Percentiles rank a stretch among this genome's conserved stretches.
These are phyloP conservation scores for Platismatia glauca DNA, from an alignment of 495 filamentous ascomycete genomes.

Conservation along the genomic window DNA sequence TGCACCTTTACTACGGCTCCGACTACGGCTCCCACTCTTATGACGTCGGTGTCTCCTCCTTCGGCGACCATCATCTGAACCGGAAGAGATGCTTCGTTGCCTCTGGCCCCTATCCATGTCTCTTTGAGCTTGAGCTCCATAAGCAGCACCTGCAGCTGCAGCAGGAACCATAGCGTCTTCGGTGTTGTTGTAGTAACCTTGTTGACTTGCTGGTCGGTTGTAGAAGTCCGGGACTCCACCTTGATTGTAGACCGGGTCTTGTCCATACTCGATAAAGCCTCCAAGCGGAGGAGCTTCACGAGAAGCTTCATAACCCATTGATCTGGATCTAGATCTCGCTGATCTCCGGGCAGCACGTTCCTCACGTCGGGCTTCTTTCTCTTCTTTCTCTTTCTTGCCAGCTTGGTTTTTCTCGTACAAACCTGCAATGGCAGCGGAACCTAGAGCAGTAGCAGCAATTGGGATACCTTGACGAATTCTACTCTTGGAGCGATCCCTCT, in stretches of 20 bases:
- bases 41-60: slow-evolving; percentile 34
- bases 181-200: slow-evolving; percentile 31
- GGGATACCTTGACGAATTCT: slow-evolving; percentile 51
- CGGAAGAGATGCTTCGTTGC: slow-evolving; percentile 35
- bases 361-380: slow-evolving; percentile 36
- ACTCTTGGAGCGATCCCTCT: slow-evolving; percentile 47
- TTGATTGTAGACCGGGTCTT: slow-evolving; percentile 46
- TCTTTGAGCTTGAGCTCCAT: slow-evolving; percentile 19
- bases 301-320: slow-evolving; percentile 47
- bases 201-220: slow-evolving; percentile 36
- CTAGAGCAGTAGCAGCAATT: slow-evolving; percentile 67
- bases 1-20: slow-evolving; percentile 55
- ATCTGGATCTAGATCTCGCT: slow-evolving; percentile 47
- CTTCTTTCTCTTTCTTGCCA: slow-evolving; percentile 54
- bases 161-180: slow-evolving; percentile 32
- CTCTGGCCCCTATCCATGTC: slow-evolving; percentile 26
- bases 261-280: slow-evolving; percentile 73
- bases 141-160: slow-evolving; percentile 32
- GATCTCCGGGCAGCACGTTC: slow-evolving; percentile 14
- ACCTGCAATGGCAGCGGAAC: slow-evolving; percentile 69
- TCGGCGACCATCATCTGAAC: slow-evolving; percentile 35
- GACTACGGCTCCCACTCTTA: slow-evolving; percentile 50
- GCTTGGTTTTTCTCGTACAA: slow-evolving; percentile 71
- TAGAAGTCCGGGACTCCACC: slow-evolving; percentile 46
- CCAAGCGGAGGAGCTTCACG: slow-evolving; percentile 48